A percentile compares a stretch with the other conserved stretches of the same genome.
Evolutionary conservation across 169 alveolate genomes (phyloP).

Genomic region (Plasmodium relictum): DNA sequence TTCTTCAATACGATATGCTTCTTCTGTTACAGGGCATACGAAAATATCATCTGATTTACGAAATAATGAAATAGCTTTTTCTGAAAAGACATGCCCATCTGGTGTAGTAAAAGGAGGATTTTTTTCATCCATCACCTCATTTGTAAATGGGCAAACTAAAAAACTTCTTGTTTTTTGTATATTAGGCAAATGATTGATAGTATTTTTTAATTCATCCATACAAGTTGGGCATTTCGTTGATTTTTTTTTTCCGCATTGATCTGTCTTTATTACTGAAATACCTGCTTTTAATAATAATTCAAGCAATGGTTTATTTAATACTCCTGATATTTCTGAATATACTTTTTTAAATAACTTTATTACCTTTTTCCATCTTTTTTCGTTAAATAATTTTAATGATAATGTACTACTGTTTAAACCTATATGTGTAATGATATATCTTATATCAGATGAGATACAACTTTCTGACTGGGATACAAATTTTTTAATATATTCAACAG

Average conservation of each 20-base stretch:
- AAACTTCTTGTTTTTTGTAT: slow-evolving; percentile 86
- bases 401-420: slow-evolving; percentile 1
- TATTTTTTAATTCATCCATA: slow-evolving; percentile 84
- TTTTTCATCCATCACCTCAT: slow-evolving; percentile 88
- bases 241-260: slow-evolving; percentile 81
- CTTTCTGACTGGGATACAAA: background rate
- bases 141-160: slow-evolving; percentile 89
- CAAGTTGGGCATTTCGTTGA: slow-evolving; percentile 90
- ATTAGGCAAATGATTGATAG: slow-evolving; percentile 85
- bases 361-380: slow-evolving; percentile 52
- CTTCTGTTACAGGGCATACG: slow-evolving; percentile 82
- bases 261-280: slow-evolving; percentile 86
- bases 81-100: slow-evolving; percentile 86
- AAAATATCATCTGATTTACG: slow-evolving; percentile 75
- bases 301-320: slow-evolving; percentile 76
- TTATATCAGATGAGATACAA: slow-evolving; percentile 22
- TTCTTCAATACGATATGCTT: slow-evolving; percentile 77
- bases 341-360: slow-evolving; percentile 31
- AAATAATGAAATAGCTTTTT: slow-evolving; percentile 79
- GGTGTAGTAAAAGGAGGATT: slow-evolving; percentile 92
- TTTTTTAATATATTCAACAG: slow-evolving; percentile 73
- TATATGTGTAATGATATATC: slow-evolving; percentile 50
- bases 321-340: slow-evolving; percentile 74
- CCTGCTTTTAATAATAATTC: slow-evolving; percentile 87
- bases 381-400: slow-evolving; percentile 14